Percentiles rank a stretch among this genome's conserved stretches.
phyloP scores from a whole-genome alignment of 441 rosid species.

The Brassica balearica region DNA sequence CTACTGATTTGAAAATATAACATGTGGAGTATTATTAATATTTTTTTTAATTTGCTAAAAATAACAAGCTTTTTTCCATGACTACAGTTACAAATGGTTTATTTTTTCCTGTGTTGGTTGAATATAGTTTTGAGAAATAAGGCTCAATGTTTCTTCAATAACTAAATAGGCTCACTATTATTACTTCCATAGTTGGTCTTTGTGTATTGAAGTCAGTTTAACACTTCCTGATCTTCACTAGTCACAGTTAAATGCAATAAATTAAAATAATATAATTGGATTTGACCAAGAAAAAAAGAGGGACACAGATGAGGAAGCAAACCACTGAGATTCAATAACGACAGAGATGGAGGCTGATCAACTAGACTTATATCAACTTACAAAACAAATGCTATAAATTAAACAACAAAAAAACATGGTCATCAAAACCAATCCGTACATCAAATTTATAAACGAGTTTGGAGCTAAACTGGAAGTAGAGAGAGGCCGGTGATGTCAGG shows the following conservation, averaged over 20 bases:
- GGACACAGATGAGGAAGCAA: neutral
- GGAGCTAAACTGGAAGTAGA: neutral
- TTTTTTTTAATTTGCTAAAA: neutral
- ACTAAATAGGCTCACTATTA: neutral
- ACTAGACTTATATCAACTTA: neutral
- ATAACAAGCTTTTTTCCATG: neutral
- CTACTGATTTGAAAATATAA: neutral
- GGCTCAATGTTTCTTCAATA: neutral
- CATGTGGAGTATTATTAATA: neutral
- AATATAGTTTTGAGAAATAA: neutral
- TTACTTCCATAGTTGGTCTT: neutral
- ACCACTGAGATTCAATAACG: neutral
- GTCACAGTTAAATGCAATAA: neutral
- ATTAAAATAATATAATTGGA: neutral
- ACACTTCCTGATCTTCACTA: neutral
- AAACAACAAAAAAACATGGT: neutral
- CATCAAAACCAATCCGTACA: neutral
- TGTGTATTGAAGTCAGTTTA: neutral
- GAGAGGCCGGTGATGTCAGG: no score
- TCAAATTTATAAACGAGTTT: neutral
- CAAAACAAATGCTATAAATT: neutral
- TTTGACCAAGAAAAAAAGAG: neutral
- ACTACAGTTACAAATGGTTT: neutral
- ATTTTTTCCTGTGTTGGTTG: neutral
- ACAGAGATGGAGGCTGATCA: neutral